phyloP scores from a whole-genome alignment of 768 basidiomycete species.

The Mycena venus region DNA sequence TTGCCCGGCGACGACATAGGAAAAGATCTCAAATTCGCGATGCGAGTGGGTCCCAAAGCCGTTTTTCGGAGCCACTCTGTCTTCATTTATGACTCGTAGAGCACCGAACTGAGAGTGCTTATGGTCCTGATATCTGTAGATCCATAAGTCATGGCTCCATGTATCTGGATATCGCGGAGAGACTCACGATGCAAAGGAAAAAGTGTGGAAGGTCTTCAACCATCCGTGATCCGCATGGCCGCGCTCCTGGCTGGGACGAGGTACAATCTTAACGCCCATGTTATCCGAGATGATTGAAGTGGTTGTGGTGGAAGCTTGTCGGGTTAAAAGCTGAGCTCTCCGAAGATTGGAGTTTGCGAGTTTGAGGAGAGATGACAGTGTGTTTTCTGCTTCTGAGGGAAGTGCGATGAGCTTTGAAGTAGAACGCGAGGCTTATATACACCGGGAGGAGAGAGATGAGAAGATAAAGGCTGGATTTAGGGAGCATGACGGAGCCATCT shows the following conservation, averaged over 20 bases:
- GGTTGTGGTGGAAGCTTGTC: slow-evolving; percentile 42
- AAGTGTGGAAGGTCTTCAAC: slow-evolving; percentile 91
- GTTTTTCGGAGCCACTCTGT: slow-evolving; percentile 78
- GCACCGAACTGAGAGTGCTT: slow-evolving; percentile 63
- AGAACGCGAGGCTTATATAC: slow-evolving; percentile 57
- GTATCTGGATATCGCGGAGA: slow-evolving; percentile 36
- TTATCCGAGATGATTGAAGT: slow-evolving; percentile 17
- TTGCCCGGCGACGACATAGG: slow-evolving; percentile 84
- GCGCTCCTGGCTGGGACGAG: slow-evolving; percentile 72
- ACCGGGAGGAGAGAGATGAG: slow-evolving; percentile 54
- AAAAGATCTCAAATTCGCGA: slow-evolving; percentile 92
- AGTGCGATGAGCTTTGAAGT: slow-evolving; percentile 48
- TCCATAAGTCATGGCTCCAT: neutral
- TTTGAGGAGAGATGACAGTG: slow-evolving; percentile 54
- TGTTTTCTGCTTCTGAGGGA: slow-evolving; percentile 41
- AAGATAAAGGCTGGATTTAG: slow-evolving; percentile 48
- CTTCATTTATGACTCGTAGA: slow-evolving; percentile 94
- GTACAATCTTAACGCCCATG: slow-evolving; percentile 52
- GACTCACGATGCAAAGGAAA: slow-evolving; percentile 78
- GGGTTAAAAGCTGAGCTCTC: slow-evolving; percentile 38
- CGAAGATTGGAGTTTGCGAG: slow-evolving; percentile 45
- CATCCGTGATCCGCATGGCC: slow-evolving; percentile 87
- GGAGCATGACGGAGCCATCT: slow-evolving; percentile 49
- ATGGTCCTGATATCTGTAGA: slow-evolving; percentile 20
- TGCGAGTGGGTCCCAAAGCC: slow-evolving; percentile 93